Percentiles rank a stretch among this genome's conserved stretches.
Evolutionary conservation across 495 filamentous ascomycete species (phyloP).

Genomic region (Talaromyces proteolyticus): DNA sequence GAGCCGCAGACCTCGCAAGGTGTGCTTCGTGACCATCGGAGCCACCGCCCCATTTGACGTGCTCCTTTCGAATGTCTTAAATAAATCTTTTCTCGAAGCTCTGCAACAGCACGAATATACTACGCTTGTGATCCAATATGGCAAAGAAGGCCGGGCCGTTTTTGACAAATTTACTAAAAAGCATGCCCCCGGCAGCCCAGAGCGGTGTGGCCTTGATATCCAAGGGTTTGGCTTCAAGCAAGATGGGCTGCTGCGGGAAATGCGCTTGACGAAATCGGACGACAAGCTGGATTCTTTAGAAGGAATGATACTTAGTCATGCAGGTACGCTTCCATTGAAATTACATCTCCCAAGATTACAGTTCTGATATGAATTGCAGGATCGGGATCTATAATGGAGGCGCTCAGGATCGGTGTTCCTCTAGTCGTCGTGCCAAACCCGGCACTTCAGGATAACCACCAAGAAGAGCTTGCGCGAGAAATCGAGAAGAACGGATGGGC

Average conservation of each 20-base stretch:
- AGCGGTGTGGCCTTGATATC: constrained; percentile 43
- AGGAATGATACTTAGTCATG: constrained; percentile 78
- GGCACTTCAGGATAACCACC: constrained; percentile 82
- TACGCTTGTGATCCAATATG: constrained; percentile 70
- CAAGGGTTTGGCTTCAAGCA: constrained; percentile 60
- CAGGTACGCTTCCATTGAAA: constrained; percentile 49
- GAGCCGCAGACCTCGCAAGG: constrained; percentile 21
- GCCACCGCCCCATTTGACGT: constrained; percentile 79
- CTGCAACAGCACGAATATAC: constrained; percentile 54
- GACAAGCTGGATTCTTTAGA: constrained; percentile 19
- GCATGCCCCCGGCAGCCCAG: constrained; percentile 8
- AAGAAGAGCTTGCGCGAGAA: constrained; percentile 75
- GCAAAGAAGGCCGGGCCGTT: constrained; percentile 46
- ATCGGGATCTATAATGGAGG: constrained; percentile 84
- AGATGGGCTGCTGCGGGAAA: constrained; percentile 48
- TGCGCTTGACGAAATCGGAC: constrained; percentile 41
- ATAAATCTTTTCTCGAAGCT: constrained; percentile 50
- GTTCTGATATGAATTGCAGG: too few relatives aligned
- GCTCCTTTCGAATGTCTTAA: constrained; percentile 62
- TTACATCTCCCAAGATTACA: constrained; percentile 1
- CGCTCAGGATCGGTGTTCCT: constrained; percentile 57
- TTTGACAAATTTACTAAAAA: constrained; percentile 30
- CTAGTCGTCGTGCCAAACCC: constrained; percentile 85
- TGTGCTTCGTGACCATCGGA: constrained; percentile 81
- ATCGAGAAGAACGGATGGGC: constrained; percentile 65